Conservation (phyloP, 106 monocot species). For the Dioscorea dumetorum region DNA sequence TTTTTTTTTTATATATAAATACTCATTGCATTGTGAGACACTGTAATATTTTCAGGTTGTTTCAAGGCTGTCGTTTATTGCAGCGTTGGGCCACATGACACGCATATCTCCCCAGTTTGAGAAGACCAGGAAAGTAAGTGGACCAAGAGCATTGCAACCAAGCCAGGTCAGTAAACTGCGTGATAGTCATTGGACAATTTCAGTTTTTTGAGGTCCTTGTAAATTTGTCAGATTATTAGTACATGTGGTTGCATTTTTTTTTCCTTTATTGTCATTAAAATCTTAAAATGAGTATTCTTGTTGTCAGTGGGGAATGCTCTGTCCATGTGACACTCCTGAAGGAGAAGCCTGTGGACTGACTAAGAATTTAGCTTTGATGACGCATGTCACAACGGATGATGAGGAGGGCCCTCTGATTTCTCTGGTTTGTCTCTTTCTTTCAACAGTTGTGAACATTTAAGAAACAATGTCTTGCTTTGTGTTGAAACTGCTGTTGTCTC, state of each 20-base stretch:
- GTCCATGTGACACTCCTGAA: slow-evolving; percentile 98
- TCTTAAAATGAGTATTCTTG: too few relatives aligned
- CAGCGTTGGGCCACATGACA: slow-evolving; percentile 86
- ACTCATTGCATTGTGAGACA: background rate
- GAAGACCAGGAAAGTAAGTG: slow-evolving; percentile 98
- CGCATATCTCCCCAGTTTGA: slow-evolving; percentile 94
- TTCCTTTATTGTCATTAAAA: too few relatives aligned
- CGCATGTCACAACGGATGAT: slow-evolving; percentile 96
- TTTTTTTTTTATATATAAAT: background rate
- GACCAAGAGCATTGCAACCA: slow-evolving; percentile 95
- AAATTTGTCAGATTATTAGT: too few relatives aligned
- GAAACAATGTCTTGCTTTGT: too few relatives aligned
- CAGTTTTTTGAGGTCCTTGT: too few relatives aligned
- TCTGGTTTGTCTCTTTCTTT: slow-evolving; percentile 40
- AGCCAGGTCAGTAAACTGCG: slow-evolving; percentile 51
- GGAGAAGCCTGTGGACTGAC: slow-evolving; percentile 97
- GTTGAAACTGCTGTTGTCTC: too few relatives aligned
- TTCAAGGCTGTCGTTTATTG: slow-evolving; percentile 79
- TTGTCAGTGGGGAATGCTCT: slow-evolving; percentile 93
- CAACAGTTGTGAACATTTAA: background rate
- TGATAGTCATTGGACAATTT: too few relatives aligned
- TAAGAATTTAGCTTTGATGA: slow-evolving; percentile 93
- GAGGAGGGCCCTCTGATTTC: slow-evolving; percentile 82
- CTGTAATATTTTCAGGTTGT: slow-evolving; percentile 39
- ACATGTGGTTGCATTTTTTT: too few relatives aligned